Percentiles rank a stretch among this genome's conserved stretches.
Conservation (phyloP, 352 stramenopile species). For the Blastocystis sp. region DNA sequence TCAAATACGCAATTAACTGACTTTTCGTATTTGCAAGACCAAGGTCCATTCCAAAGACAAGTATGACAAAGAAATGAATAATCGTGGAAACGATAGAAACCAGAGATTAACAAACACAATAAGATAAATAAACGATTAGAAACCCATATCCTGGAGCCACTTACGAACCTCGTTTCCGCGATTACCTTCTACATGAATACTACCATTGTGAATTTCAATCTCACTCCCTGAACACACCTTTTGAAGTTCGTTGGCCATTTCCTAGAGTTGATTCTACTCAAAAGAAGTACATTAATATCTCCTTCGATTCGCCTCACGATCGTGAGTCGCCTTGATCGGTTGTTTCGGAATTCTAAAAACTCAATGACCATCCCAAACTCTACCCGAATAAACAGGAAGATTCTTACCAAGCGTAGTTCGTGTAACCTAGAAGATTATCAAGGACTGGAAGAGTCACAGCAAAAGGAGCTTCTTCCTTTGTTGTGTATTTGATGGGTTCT, state of each 20-base stretch:
- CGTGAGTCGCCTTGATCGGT: not conserved
- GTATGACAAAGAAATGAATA: not conserved
- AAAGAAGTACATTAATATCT: not conserved
- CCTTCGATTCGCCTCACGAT: slow-evolving; percentile 30
- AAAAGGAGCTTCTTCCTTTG: slow-evolving; percentile 13
- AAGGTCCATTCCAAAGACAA: not conserved
- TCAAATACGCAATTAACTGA: not conserved
- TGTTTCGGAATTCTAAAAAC: slow-evolving; percentile 17
- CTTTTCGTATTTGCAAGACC: slow-evolving; percentile 9
- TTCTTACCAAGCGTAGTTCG: slow-evolving; percentile 13
- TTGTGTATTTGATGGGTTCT: slow-evolving; percentile 41
- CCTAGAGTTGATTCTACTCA: not conserved
- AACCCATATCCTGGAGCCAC: slow-evolving; percentile 22
- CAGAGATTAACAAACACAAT: not conserved
- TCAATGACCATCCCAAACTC: not conserved
- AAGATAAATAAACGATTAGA: slow-evolving; percentile 26
- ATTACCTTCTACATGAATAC: slow-evolving; percentile 25
- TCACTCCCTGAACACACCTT: slow-evolving; percentile 24
- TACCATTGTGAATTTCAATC: not conserved
- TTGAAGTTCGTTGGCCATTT: slow-evolving; percentile 20
- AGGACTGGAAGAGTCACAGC: not conserved
- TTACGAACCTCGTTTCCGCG: not conserved
- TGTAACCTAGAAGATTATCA: not conserved
- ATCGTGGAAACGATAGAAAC: not conserved
- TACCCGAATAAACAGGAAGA: slow-evolving; percentile 21